Base-by-base conservation (phyloP, 2,329 filamentous ascomycete species). In the Sarocladium oryzae region DNA sequence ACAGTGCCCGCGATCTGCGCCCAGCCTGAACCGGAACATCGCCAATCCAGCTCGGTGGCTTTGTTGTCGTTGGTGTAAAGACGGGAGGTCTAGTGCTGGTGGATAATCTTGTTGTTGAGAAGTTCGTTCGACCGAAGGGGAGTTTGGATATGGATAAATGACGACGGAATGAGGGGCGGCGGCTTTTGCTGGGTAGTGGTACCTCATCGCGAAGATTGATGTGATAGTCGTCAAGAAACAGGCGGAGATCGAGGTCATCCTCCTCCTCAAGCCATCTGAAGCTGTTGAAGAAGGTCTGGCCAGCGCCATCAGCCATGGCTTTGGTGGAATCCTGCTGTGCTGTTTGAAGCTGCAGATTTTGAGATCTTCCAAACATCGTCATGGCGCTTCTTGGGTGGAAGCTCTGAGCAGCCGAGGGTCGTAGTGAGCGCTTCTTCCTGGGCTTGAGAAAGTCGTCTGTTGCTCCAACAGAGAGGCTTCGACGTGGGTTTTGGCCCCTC, bases 201-300 rank as follows among this genome's bases (percentile, higher is more conserved):
- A 74, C 62, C 20, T 76, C 68, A 28, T 78, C 75, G 33, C 80
- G 74, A 30, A 83, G 68, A 58, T 84, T 84, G 41, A 77, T 72
- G 60, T 87, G 84, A 60, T 88, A 87, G 61, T 88, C 83, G 61
- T 89, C 84, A 28, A 89, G 68, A 33, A 76, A 77, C 33, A 91
- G 73, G 40, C 78, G 74, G 21, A 85, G 66, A 58, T 91, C 85
- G 28, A 91, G 70, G 50, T 86, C 79, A 16, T 84, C 78, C 50
- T 88, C 82, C 52, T 88, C 84, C 26, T 90, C 85, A 23, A 89
- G 70, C 85, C 86, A 89, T 46, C 82, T 76, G 57, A 89, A 86
- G 61, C 77, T 84, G 55, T 89, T 82, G 48, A 81, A 79, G 52
- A 87, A 71, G 1, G 78, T 77, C 49, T 79, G 74, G 32, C 77